Percentiles rank a stretch among this genome's conserved stretches.
phyloP scores from a whole-genome alignment of 345 rosid genomes.

The Arabidopsis thaliana region TAIR10.1 NC_003071.7:9959001-9959500 shows the following conservation, averaged over 20 bases:
- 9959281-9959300: constrained; percentile 54
- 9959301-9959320: neutral
- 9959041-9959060: constrained; percentile 99
- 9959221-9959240: constrained; percentile 96
- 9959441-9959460: constrained; percentile 16
- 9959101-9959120: neutral
- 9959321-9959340: constrained; percentile 1
- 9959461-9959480: neutral
- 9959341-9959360: constrained; percentile 7
- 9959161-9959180: constrained; percentile 14
- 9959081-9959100: constrained; percentile 4
- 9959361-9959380: constrained; percentile 41
- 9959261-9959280: constrained; percentile 96
- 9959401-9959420: constrained; percentile 99
- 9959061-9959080: constrained; percentile 75
- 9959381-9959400: constrained; percentile 99
- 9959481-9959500: constrained; percentile 6
- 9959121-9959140: neutral
- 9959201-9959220: constrained; percentile 91
- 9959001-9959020: constrained; percentile 99
- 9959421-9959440: constrained; percentile 78
- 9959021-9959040: constrained; percentile 99
- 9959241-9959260: constrained; percentile 99
- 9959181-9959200: constrained; percentile 82
- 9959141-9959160: neutral